Evolutionary conservation across 129 eudicot genomes (phyloP), one percentile per base, ranked within the genome.

Genomic region (Gnaphalium uliginosum): DNA sequence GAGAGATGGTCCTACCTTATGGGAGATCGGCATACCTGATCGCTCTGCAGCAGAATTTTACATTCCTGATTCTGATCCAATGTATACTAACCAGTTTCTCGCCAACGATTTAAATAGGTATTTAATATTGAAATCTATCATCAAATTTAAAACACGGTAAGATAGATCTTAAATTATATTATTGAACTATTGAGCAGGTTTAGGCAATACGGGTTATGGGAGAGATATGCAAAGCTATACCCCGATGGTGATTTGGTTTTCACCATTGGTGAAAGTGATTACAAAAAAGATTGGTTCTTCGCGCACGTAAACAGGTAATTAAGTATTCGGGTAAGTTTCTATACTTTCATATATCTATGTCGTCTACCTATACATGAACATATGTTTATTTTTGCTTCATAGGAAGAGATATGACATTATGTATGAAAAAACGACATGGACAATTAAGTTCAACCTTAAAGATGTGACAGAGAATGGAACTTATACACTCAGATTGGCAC

Each of bases 11-110:
- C 96, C 97, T 17, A 92, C 96, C 7, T 67, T 92, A 59, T 92
- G 97, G 97, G 97, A 92, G 65, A 92, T 92, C 15, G 97, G 97
- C 43, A 67, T 87, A 48, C 93, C 93, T 26, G 93, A 89, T 79
- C 91, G 97, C 10, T 79, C 91, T 32, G 93, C 97, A 13, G 83
- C 89, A 17, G 88, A 92, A 39, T 92, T 92, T 51, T 84, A 81
- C 76, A 76, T 92, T 82, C 97, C 97, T 43, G 96, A 87, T 75
- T 86, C 98, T 17, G 79, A 85, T 66, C 88, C 89, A 30, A 79
- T 73, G 56, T 87, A 82, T 77, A 53, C 80, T 23, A 87, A 92
- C 76, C 76, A 73, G 53, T 88, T 92, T 53, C 87, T 85, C 15
- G 53, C 68, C 51, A 74, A 87, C 56, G 81, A 84, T 78, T 83